These are phyloP conservation scores for Acanthamoeba royreba DNA, from an alignment of 208 protist genomes.

Conservation along the genomic window DNA sequence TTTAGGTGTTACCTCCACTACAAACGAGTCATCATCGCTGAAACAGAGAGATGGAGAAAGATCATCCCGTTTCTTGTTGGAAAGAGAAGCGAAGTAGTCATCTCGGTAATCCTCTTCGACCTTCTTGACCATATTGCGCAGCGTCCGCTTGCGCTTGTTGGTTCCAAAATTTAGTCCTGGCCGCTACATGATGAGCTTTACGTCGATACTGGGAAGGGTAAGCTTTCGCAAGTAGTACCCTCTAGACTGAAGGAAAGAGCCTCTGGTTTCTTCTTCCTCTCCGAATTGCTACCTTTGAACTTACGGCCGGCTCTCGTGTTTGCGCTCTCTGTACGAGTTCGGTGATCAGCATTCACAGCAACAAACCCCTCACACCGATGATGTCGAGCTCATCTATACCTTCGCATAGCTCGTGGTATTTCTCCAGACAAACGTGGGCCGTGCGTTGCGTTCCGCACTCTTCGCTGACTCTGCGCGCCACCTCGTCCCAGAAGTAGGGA, in stretches of 20 bases:
- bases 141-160: neutral
- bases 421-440: neutral
- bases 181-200: neutral
- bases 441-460: neutral
- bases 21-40: neutral
- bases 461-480: neutral
- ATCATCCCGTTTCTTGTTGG: neutral
- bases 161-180: neutral
- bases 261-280: neutral
- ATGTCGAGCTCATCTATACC: neutral
- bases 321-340: neutral
- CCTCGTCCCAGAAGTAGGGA: neutral
- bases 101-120: neutral
- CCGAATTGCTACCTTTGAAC: neutral
- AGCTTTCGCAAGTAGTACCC: neutral
- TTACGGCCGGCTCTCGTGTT: neutral
- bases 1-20: neutral
- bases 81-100: neutral
- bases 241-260: neutral
- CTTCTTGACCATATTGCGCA: slow-evolving; percentile 10
- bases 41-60: neutral
- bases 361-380: neutral
- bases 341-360: neutral
- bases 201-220: neutral
- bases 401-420: neutral